A percentile compares a stretch with the other conserved stretches of the same genome.
Conservation (phyloP, 495 filamentous ascomycete species). For the Lichenothelia convexa region DNA sequence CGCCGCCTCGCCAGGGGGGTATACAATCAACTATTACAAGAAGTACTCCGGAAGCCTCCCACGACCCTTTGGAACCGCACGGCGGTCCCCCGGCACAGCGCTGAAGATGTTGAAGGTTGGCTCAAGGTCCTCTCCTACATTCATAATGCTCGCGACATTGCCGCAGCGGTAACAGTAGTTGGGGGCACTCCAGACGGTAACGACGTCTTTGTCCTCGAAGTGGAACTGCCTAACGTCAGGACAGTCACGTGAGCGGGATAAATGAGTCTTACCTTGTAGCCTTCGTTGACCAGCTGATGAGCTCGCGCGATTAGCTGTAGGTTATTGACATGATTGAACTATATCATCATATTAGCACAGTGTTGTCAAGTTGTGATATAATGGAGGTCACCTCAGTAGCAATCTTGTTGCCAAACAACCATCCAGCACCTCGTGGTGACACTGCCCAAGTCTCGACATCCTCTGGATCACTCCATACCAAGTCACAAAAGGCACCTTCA, state of each 20-base stretch:
- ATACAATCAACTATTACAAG: constrained; percentile 39
- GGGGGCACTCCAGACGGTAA: constrained; percentile 97
- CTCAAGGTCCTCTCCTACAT: constrained; percentile 63
- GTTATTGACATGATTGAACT: constrained; percentile 94
- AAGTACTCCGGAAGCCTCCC: constrained; percentile 87
- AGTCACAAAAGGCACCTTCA: constrained; percentile 92
- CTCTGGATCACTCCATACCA: constrained; percentile 97
- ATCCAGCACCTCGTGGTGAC: constrained; percentile 83
- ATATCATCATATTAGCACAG: constrained; percentile 4
- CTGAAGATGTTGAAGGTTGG: constrained; percentile 89
- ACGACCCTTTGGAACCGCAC: constrained; percentile 66
- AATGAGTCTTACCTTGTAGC: constrained; percentile 57
- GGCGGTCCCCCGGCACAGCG: constrained; percentile 79
- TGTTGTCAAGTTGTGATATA: too few relatives aligned
- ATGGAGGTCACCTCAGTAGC: constrained; percentile 47
- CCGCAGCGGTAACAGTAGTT: constrained; percentile 99
- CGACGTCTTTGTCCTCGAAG: constrained; percentile 85
- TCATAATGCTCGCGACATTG: constrained; percentile 94
- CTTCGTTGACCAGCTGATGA: constrained; percentile 94
- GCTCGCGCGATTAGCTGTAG: constrained; percentile 87
- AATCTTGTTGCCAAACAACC: constrained; percentile 95
- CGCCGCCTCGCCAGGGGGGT: too few relatives aligned
- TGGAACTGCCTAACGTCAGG: too few relatives aligned
- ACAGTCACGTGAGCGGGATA: background rate
- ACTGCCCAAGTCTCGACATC: constrained; percentile 98